Evolutionary conservation across 768 basidiomycete genomes (phyloP).

Genomic region (Podaxis sp.): DNA sequence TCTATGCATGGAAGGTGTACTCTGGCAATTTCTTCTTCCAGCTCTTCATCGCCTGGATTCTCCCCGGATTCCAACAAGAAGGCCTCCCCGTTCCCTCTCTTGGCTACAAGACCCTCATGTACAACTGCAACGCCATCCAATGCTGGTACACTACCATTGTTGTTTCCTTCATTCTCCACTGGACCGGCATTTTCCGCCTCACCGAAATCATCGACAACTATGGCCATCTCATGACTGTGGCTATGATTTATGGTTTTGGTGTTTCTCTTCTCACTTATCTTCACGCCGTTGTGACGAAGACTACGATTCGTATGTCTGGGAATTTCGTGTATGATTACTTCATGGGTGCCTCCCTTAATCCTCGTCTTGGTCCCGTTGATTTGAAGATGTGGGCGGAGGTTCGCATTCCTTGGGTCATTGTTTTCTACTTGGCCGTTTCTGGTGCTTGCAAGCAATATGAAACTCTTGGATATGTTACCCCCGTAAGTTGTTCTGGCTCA

Average conservation of each 20-base stretch:
- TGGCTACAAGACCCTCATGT: constrained; percentile 87
- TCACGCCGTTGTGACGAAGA: constrained; percentile 70
- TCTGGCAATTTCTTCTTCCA: constrained; percentile 85
- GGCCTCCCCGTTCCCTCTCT: constrained; percentile 96
- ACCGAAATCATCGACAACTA: constrained; percentile 96
- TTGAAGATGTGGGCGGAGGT: constrained; percentile 99
- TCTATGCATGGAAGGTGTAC: constrained; percentile 89
- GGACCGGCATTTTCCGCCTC: constrained; percentile 80
- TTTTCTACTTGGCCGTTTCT: constrained; percentile 90
- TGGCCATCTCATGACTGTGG: constrained; percentile 92
- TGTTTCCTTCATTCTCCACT: constrained; percentile 74
- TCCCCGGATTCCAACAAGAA: constrained; percentile 92
- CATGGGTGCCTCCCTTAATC: constrained; percentile 95
- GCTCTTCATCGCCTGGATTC: constrained; percentile 82
- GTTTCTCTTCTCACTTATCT: constrained; percentile 83
- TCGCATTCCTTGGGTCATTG: constrained; percentile 94
- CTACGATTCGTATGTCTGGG: constrained; percentile 91
- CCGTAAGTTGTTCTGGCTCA: constrained; percentile 47
- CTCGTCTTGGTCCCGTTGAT: constrained; percentile 87
- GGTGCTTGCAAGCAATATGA: constrained; percentile 97
- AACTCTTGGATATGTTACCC: constrained; percentile 85
- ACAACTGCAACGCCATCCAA: constrained; percentile 93
- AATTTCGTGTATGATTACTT: constrained; percentile 94
- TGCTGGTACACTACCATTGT: constrained; percentile 82
- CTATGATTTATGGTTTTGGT: constrained; percentile 87